A percentile compares a stretch with the other conserved stretches of the same genome.
Conservation (phyloP, 805 yeast genomes). For the Saccharomycopsis malanga region DNA sequence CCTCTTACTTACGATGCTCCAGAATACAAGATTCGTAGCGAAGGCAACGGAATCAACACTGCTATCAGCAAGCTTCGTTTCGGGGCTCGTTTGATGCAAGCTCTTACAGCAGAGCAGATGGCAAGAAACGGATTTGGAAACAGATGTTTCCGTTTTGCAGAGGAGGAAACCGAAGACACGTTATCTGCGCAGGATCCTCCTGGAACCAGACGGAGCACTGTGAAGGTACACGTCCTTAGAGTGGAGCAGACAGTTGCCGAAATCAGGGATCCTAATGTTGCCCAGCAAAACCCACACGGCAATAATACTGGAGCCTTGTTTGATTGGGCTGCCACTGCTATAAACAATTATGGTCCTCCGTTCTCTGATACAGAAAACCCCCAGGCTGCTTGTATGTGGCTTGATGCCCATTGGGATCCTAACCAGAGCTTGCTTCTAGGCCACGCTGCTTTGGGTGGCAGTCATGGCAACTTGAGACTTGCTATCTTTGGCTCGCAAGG, state of each 20-base stretch:
- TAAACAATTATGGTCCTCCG: constrained; percentile 49
- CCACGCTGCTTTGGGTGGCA: constrained; percentile 96
- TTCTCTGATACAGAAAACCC: constrained; percentile 30
- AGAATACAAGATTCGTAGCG: constrained; percentile 36
- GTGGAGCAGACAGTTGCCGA: constrained; percentile 62
- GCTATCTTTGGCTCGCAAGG: constrained; percentile 96
- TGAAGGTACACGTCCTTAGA: constrained; percentile 72
- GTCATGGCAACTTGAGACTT: constrained; percentile 55
- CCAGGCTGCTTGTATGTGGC: constrained; percentile 77
- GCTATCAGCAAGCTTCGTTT: constrained; percentile 71
- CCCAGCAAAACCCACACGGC: constrained; percentile 80
- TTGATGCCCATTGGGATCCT: constrained; percentile 82
- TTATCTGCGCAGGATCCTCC: constrained; percentile 39
- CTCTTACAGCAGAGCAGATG: constrained; percentile 90
- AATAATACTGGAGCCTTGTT: constrained; percentile 69
- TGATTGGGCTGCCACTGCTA: constrained; percentile 70
- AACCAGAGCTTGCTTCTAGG: constrained; percentile 52
- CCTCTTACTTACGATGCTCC: constrained; percentile 68
- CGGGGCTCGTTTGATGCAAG: constrained; percentile 85
- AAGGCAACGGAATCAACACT: constrained; percentile 58
- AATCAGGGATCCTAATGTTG: constrained; percentile 67
- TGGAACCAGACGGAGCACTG: constrained; percentile 41
- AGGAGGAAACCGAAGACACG: constrained; percentile 50
- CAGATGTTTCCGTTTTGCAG: constrained; percentile 68
- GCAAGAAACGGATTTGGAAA: constrained; percentile 67